Evolutionary conservation across 108 stramenopile genomes (phyloP), one percentile per base, ranked within the genome.

Genomic region (Cyclotella cryptica): DNA sequence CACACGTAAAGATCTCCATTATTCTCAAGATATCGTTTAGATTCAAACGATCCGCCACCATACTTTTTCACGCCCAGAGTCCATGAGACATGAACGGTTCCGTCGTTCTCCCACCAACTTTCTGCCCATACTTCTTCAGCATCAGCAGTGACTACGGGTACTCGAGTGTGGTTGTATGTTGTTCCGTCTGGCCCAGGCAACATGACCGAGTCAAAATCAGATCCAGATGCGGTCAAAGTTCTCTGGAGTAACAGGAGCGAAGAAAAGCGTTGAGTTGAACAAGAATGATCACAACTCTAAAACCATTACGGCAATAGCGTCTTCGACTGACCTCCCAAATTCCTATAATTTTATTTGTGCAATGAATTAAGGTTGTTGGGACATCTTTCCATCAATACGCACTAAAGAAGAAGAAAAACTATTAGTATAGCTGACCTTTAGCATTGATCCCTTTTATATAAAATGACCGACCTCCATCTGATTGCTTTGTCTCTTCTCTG

Each of bases 101-200:
- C 91, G 13, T 83, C 55, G 27, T 86, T 71, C 70, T 92, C 90
- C 91, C 93, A 94, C 93, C 93, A 94, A 5, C 86, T 77, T 72
- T 92, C 90, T 10, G 85, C 88, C 51, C 78, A 14, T 0, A 92
- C 93, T 27, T 67, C 64, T 81, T 94, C 93, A 8, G 76, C 64
- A 80, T 94, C 93, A 21, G 91, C 91, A 27, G 89, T 90, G 19
- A 80, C 61, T 24, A 86, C 64, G 26, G 83, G 68, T 3, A 77
- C 69, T 24, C n/a, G 39, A 26, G 29, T 55, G 15, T 79, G 77
- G 26, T 78, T 71, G 62, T 71, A 77, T 0, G 74, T 45, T 0
- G 74, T 45, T 39, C 72, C 79, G 49, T 75, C 65, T 14, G 43
- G 55, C 51, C 74, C 77, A 53, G 41, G 75, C 43, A 21, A 46